Evolutionary conservation across 345 rosid genomes (phyloP), one percentile per base, ranked within the genome.

Genomic region (Populus alba): DNA sequence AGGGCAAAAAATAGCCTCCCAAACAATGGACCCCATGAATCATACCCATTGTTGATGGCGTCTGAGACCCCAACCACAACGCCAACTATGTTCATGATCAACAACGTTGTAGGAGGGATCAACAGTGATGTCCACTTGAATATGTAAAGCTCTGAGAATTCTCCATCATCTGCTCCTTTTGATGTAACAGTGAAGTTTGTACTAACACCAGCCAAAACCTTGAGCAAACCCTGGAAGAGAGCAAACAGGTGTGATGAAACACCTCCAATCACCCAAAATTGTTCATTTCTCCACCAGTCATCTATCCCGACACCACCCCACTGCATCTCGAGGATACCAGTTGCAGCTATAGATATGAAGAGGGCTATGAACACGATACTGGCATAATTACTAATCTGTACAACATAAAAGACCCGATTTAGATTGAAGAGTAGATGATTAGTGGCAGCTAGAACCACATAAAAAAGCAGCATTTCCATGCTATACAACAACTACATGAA

Each of bases 221-320:
- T 95, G 71, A 95, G 90, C 15, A 95, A 83, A 91, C 99, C 99
- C 74, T 95, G 99, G 80, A 95, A 72, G 78, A 95, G 98, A 49
- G 99, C 98, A 70, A 95, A 95, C 3, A 95, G 90, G 88, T 95
- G 99, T 0, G 99, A 86, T 25, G 99, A 95, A n/a, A 77, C 98
- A 0, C 99, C 99, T 76, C 99, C 99, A 4, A 95, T 95, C 41
- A 95, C 99, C 99, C 99, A 95, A 84, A 95, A 95, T 83, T 95
- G 99, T 81, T 95, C 99, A 12, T 95, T 95, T 85, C 99, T 91
- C 99, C 99, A 95, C 97, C 96, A 90, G 79, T 95, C 98, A 73
- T 95, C 98, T 31, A 95, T 90, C 16, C 95, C 96, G 29, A 95
- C 99, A 31, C 95, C 93, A 8, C 99, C 99, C 99, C 99, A 95